Evolutionary conservation across 768 basidiomycete genomes (phyloP).

Genomic region (Pleurotus citrinopileatus): DNA sequence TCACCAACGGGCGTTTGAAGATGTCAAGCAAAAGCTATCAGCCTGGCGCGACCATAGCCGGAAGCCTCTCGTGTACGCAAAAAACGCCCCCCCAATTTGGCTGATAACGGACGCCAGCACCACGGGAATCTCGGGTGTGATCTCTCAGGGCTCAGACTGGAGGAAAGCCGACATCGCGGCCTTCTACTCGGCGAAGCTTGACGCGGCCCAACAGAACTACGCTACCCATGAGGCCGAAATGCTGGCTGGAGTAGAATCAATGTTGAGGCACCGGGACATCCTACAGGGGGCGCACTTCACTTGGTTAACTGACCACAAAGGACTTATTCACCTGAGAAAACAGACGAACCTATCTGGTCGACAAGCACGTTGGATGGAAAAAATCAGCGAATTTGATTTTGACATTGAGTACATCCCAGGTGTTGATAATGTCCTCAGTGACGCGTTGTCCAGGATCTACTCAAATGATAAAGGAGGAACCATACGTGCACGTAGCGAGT

Average conservation of each 20-base stretch:
- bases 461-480: slow-evolving; percentile 13
- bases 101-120: slow-evolving; percentile 19
- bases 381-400: slow-evolving; percentile 15
- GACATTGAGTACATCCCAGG: slow-evolving; percentile 17
- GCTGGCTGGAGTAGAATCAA: slow-evolving; percentile 10
- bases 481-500: slow-evolving; percentile 13
- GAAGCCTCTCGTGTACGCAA: slow-evolving; percentile 13
- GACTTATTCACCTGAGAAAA: slow-evolving; percentile 2
- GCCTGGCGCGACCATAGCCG: slow-evolving; percentile 3
- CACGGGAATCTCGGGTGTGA: slow-evolving; percentile 14
- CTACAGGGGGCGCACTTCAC: slow-evolving; percentile 9
- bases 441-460: slow-evolving; percentile 28
- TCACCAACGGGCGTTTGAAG: slow-evolving; percentile 20
- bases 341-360: slow-evolving; percentile 12
- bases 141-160: slow-evolving; percentile 15
- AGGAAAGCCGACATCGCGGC: slow-evolving; percentile 22
- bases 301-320: slow-evolving; percentile 13
- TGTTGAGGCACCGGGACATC: slow-evolving; percentile 10
- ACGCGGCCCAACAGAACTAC: slow-evolving; percentile 25
- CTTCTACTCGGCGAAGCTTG: slow-evolving; percentile 21
- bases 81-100: slow-evolving; percentile 12
- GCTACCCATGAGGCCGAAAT: slow-evolving; percentile 23
- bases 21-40: slow-evolving; percentile 19
- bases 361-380: slow-evolving; percentile 16
- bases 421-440: slow-evolving; percentile 19